Evolutionary conservation across 2,329 filamentous ascomycete genomes (phyloP).

Genomic region (Colletotrichum australisinense): DNA sequence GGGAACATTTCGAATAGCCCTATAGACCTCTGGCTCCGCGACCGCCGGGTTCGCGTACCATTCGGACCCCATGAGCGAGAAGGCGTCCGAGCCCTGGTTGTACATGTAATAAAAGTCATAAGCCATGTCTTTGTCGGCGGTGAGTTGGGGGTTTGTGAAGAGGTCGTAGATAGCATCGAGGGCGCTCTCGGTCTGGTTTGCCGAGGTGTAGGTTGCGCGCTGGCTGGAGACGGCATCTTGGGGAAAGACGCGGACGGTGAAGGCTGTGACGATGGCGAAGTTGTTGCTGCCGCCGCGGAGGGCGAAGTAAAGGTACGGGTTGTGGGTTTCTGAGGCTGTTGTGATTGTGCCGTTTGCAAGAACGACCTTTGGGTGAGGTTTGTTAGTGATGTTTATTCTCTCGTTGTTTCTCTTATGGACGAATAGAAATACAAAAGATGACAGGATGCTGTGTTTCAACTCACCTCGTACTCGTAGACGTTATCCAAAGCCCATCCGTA

Average conservation of each 20-base stretch:
- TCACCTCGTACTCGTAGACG: conserved; percentile 36
- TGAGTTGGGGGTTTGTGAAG: background rate
- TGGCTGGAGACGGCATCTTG: background rate
- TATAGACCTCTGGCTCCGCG: background rate
- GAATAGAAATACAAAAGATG: too few species aligned
- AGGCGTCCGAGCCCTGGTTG: background rate
- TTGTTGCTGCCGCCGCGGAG: conserved; percentile 65
- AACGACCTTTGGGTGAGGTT: conserved; percentile 46
- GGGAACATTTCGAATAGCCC: background rate
- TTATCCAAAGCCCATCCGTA: conserved; percentile 41
- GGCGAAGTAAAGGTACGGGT: conserved; percentile 68
- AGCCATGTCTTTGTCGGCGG: background rate
- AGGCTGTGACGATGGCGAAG: conserved; percentile 65
- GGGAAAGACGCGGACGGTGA: conserved; percentile 42
- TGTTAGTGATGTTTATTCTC: too few species aligned
- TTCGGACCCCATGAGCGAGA: background rate
- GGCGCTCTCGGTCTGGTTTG: background rate
- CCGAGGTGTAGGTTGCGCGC: background rate
- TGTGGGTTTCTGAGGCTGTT: conserved; percentile 51
- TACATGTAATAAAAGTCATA: background rate
- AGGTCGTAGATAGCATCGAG: background rate
- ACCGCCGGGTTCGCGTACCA: background rate
- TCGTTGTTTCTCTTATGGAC: too few species aligned
- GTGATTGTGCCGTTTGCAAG: conserved; percentile 56
- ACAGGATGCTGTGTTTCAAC: background rate